phyloP scores from a whole-genome alignment of 2,329 filamentous ascomycete species.

The Ophiostoma montium region DNA sequence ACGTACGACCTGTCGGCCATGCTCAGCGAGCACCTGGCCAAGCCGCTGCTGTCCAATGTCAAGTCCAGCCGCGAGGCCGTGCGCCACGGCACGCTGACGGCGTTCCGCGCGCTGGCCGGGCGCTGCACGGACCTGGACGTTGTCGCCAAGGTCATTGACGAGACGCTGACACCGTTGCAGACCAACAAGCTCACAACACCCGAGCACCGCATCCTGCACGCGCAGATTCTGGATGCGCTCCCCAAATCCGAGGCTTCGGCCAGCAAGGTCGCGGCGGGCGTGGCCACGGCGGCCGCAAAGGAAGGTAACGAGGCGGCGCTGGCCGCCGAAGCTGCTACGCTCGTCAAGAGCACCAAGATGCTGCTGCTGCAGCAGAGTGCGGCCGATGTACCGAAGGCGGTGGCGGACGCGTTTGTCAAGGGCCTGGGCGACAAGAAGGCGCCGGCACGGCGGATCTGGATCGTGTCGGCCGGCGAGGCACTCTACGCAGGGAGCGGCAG shows the following conservation, averaged over 20 bases:
- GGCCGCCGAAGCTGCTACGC: slow-evolving; percentile 56
- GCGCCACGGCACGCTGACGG: slow-evolving; percentile 58
- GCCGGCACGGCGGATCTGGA: slow-evolving; percentile 65
- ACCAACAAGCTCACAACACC: slow-evolving; percentile 68
- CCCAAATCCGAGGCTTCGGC: slow-evolving; percentile 44
- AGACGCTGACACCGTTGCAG: slow-evolving; percentile 68
- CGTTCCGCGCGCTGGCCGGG: slow-evolving; percentile 56
- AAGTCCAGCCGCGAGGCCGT: slow-evolving; percentile 78
- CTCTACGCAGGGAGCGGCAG: slow-evolving; percentile 38
- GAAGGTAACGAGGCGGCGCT: slow-evolving; percentile 82
- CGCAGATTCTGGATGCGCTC: slow-evolving; percentile 61
- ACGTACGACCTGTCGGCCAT: slow-evolving; percentile 65
- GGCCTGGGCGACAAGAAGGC: slow-evolving; percentile 77
- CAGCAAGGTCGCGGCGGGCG: slow-evolving; percentile 48
- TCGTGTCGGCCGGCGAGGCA: slow-evolving; percentile 57
- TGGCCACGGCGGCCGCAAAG: slow-evolving; percentile 59
- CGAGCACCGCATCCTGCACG: slow-evolving; percentile 72
- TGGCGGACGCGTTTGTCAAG: slow-evolving; percentile 61
- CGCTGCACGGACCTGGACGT: slow-evolving; percentile 42
- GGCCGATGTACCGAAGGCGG: slow-evolving; percentile 49
- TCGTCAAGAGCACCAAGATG: slow-evolving; percentile 50
- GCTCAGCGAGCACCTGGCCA: slow-evolving; percentile 59
- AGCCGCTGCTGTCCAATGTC: slow-evolving; percentile 75
- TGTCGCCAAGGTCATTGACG: slow-evolving; percentile 57
- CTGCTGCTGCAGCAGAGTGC: slow-evolving; percentile 49